Evolutionary conservation across 2,329 filamentous ascomycete species (phyloP).

Genomic region (Verticillium nubilum): DNA sequence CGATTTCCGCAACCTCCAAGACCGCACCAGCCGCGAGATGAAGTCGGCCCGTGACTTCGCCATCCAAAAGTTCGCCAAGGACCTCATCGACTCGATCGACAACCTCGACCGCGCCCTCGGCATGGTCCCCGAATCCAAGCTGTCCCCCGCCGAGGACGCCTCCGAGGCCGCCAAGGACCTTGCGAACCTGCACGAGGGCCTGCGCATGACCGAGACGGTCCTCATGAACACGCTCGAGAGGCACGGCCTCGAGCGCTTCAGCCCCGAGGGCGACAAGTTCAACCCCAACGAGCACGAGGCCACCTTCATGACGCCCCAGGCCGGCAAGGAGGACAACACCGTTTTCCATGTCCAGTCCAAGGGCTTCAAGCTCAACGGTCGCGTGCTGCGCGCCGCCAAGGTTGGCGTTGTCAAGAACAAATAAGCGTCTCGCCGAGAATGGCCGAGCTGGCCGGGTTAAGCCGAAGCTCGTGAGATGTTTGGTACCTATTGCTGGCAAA

Average conservation of each 20-base stretch:
- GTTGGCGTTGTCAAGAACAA: conserved; percentile 91
- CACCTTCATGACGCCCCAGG: conserved; percentile 85
- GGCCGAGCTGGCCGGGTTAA: too few relatives aligned
- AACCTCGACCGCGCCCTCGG: conserved; percentile 91
- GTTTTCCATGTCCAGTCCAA: conserved; percentile 94
- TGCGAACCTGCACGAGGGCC: conserved; percentile 73
- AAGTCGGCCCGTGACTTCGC: conserved; percentile 85
- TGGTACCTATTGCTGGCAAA: not conserved
- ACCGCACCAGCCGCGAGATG: conserved; percentile 86
- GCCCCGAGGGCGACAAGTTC: conserved; percentile 81
- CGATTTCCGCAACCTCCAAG: conserved; percentile 97
- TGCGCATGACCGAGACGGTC: conserved; percentile 92
- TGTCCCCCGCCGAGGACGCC: conserved; percentile 37
- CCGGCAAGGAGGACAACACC: conserved; percentile 81
- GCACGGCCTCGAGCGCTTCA: conserved; percentile 87
- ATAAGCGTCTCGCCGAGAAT: too few relatives aligned
- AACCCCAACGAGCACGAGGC: conserved; percentile 96
- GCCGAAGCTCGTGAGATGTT: not conserved
- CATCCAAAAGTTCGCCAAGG: conserved; percentile 91
- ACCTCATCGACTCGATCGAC: conserved; percentile 91
- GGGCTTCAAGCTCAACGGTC: conserved; percentile 89
- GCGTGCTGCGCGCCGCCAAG: conserved; percentile 86
- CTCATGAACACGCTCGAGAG: conserved; percentile 85
- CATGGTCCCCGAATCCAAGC: conserved; percentile 71
- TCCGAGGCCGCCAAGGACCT: conserved; percentile 59